Evolutionary conservation across 805 yeast genomes (phyloP), one percentile per base, ranked within the genome.

Genomic region (Pichia pseudocactophila): DNA sequence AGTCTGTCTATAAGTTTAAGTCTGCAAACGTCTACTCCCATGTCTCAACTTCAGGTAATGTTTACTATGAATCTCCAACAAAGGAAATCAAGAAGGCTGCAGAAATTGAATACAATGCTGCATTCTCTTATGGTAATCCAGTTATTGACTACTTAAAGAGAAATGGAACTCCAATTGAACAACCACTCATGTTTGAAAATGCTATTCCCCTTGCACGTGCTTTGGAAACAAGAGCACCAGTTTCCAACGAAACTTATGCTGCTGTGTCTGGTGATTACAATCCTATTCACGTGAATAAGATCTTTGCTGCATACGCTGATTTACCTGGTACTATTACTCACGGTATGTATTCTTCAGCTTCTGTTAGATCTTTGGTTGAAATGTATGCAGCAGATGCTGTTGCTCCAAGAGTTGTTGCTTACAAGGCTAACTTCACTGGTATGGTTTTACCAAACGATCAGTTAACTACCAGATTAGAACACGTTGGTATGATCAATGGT

Each of bases 401-500:
- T 55, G 92, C 96, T 45, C 78, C 89, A 36, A 86, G 98, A 69
- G 97, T 94, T 46, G 79, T 95, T 63, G 97, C 95, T 37, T 92
- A 82, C 78, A 78, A 76, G 64, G 87, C 96, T 60, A 74, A 73
- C 56, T 92, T 92, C 62, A 87, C 83, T 40, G 96, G 96, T 54
- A 92, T 92, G 99, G 97, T 92, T 39, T 74, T 92, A 57, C 99
- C 99, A 55, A 90, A 90, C 64, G 95, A 90, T 61, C 80, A 76
- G 49, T 76, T 92, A 58, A 79, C 80, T 50, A 88, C 97, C 33
- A 78, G 80, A 50, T 75, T 92, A 55, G 95, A 89, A 67, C 98
- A 94, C 59, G 77, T 86, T 64, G 98, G 97, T 69, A 92, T 92
- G 99, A 87, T 92, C 61, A 92, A 90, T 58, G 99, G 99, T 63